Conservation (phyloP, 768 basidiomycete genomes). For the Termitomyces sp. region DNA sequence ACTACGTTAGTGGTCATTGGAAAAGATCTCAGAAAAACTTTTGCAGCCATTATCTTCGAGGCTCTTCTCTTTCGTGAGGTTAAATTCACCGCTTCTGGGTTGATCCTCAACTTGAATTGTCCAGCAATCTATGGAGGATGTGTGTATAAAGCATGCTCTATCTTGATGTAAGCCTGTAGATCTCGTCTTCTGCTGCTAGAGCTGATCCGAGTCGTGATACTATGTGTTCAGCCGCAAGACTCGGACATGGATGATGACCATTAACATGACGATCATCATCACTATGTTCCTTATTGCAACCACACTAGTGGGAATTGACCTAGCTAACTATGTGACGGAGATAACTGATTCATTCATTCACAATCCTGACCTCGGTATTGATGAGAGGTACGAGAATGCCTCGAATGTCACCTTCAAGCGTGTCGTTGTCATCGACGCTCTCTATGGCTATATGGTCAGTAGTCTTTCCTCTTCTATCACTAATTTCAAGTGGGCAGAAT, state of each 20-base stretch:
- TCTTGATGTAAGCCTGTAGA: not conserved
- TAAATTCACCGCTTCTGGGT: not conserved
- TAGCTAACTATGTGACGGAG: constrained; percentile 7
- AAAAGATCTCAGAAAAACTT: constrained; percentile 7
- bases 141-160: constrained; percentile 7
- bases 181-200: not conserved
- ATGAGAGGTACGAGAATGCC: constrained; percentile 3
- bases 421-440: constrained; percentile 7
- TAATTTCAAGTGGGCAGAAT: not conserved
- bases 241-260: constrained; percentile 1
- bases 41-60: constrained; percentile 10
- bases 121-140: constrained; percentile 10
- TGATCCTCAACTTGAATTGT: not conserved
- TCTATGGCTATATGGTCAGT: constrained; percentile 10
- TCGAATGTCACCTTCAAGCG: constrained; percentile 5
- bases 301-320: constrained; percentile 7
- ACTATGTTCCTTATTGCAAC: constrained; percentile 8
- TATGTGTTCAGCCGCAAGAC: not conserved
- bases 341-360: constrained; percentile 6
- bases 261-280: constrained; percentile 9
- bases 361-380: constrained; percentile 2
- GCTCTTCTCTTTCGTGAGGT: constrained; percentile 8
- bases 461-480: not conserved
- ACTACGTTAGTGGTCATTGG: constrained; percentile 6
- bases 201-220: not conserved